Conservation (phyloP, 176 grass and related monocot species). For the Musa itinerans region DNA sequence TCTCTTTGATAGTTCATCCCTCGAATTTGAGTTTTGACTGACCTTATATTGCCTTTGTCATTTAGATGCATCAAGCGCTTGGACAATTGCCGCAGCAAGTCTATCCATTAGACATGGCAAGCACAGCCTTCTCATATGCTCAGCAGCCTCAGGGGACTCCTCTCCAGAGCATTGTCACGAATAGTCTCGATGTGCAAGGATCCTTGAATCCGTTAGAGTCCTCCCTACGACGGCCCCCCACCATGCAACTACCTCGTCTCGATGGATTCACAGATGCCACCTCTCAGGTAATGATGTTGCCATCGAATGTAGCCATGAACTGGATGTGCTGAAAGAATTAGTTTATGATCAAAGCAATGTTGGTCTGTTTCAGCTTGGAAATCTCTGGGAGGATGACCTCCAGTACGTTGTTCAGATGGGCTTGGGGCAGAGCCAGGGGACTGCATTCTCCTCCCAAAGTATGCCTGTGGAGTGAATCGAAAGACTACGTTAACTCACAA, state of each 20-base stretch:
- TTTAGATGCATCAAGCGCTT: constrained; percentile 16
- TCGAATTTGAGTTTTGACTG: too few species aligned
- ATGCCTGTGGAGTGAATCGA: not conserved
- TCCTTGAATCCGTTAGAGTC: not conserved
- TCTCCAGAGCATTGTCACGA: constrained; percentile 15
- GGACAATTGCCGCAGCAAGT: not conserved
- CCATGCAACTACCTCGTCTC: constrained; percentile 9
- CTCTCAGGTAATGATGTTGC: constrained; percentile 27
- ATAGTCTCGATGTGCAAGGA: not conserved
- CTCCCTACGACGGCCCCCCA: not conserved
- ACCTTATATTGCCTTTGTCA: not conserved
- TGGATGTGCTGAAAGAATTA: not conserved
- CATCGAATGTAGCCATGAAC: not conserved
- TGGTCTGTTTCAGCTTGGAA: constrained; percentile 26
- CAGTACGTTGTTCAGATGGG: constrained; percentile 78
- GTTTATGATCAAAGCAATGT: constrained; percentile 1
- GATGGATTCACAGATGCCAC: constrained; percentile 27
- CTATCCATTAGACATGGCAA: not conserved
- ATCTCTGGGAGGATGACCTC: constrained; percentile 63
- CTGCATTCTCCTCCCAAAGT: constrained; percentile 9
- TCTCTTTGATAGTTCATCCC: not conserved
- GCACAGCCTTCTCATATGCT: constrained; percentile 9
- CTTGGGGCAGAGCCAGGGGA: constrained; percentile 25
- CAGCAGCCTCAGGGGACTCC: constrained; percentile 22
- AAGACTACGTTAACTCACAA: not conserved